A percentile compares a stretch with the other conserved stretches of the same genome.
These are phyloP conservation scores for Hymenoscyphus salicellus DNA, from an alignment of 2,329 filamentous ascomycete species.

Conservation along the genomic window DNA sequence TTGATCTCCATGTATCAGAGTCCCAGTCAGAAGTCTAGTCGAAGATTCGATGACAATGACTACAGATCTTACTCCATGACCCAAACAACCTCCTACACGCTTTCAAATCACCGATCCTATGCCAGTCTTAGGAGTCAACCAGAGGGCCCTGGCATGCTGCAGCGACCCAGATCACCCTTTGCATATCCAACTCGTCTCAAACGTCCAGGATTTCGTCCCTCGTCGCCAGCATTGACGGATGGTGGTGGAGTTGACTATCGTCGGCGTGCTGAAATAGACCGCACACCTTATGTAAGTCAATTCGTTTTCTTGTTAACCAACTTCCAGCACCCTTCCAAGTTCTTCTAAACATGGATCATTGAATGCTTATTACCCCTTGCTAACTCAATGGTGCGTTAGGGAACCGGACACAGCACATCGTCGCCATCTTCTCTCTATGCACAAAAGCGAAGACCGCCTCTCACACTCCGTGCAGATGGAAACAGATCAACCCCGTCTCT, in stretches of 20 bases:
- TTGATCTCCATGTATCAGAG: constrained; percentile 55
- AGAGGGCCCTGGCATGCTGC: constrained; percentile 41
- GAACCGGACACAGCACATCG: constrained; percentile 26
- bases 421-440: constrained; percentile 35
- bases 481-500: constrained; percentile 34
- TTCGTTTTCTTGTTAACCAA: neutral
- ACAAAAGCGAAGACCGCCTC: constrained; percentile 29
- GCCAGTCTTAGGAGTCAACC: constrained; percentile 48
- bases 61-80: constrained; percentile 56
- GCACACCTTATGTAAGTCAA: constrained; percentile 30
- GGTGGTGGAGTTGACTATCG: constrained; percentile 35
- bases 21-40: constrained; percentile 47
- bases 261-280: constrained; percentile 35
- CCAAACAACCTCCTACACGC: constrained; percentile 41
- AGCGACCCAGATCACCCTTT: constrained; percentile 57
- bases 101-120: constrained; percentile 49
- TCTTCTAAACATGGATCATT: neutral
- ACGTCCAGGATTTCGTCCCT: constrained; percentile 45
- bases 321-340: neutral
- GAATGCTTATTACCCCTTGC: neutral
- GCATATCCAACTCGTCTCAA: constrained; percentile 57
- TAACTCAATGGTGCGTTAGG: constrained; percentile 17
- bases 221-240: constrained; percentile 36
- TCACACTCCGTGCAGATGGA: constrained; percentile 28
- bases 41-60: constrained; percentile 44